phyloP scores from a whole-genome alignment of 1,284 basidiomycete genomes.

The Rhodotorula sp. region DNA sequence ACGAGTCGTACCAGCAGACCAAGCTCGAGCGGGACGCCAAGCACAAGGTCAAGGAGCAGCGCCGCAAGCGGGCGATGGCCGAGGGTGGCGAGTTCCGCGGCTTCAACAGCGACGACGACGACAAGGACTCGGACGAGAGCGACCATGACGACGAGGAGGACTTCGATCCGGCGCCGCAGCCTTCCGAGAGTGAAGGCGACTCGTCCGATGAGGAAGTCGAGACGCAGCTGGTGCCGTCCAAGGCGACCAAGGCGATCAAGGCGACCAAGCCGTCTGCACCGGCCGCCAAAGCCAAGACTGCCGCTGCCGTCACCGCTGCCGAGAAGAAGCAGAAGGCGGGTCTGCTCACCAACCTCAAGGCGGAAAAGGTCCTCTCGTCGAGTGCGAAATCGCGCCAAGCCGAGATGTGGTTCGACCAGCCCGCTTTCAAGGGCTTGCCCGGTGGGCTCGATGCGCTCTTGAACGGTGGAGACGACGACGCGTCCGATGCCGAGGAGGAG shows the following conservation, averaged over 20 bases:
- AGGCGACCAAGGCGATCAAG: slow-evolving; percentile 54
- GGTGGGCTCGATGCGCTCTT: slow-evolving; percentile 55
- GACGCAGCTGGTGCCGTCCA: slow-evolving; percentile 55
- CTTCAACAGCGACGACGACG: slow-evolving; percentile 53
- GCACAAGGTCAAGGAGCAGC: slow-evolving; percentile 79
- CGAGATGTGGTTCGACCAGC: slow-evolving; percentile 92
- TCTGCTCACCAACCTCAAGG: slow-evolving; percentile 38
- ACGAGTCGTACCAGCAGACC: slow-evolving; percentile 81
- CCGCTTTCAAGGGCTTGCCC: slow-evolving; percentile 77
- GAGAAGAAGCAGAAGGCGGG: slow-evolving; percentile 36
- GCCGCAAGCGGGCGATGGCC: slow-evolving; percentile 68
- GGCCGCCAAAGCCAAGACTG: slow-evolving; percentile 11
- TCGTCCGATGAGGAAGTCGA: slow-evolving; percentile 61
- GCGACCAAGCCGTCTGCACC: slow-evolving; percentile 44
- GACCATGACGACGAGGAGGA: slow-evolving; percentile 44
- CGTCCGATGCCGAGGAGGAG: slow-evolving; percentile 47
- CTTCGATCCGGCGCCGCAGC: slow-evolving; percentile 46
- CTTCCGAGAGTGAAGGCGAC: slow-evolving; percentile 42
- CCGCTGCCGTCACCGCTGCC: slow-evolving; percentile 30
- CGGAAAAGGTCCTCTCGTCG: slow-evolving; percentile 29
- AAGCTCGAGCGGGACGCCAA: slow-evolving; percentile 85
- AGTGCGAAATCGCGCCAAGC: slow-evolving; percentile 55
- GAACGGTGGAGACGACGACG: slow-evolving; percentile 48
- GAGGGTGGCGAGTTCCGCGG: slow-evolving; percentile 69
- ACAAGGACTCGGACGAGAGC: slow-evolving; percentile 46